These are phyloP conservation scores for Mucuna pruriens DNA, from an alignment of 306 rosid species.

Conservation along the genomic window DNA sequence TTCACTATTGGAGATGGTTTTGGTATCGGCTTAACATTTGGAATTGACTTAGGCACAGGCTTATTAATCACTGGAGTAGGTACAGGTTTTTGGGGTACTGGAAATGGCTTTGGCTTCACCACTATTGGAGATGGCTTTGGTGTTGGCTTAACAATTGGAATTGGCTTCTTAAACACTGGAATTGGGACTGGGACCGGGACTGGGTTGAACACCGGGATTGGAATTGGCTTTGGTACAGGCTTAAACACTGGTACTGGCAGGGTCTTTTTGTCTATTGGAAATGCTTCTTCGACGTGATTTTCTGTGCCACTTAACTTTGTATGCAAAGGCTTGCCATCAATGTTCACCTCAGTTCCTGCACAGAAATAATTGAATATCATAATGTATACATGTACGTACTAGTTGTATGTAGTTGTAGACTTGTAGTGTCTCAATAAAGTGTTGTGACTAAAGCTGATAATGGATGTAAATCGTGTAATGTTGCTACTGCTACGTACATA, in stretches of 20 bases:
- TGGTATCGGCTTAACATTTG: not conserved
- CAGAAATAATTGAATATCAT: not conserved
- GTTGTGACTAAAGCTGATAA: not conserved
- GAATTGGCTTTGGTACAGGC: not conserved
- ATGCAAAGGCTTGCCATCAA: not conserved
- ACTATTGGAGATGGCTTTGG: too few relatives aligned
- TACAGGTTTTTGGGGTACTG: not conserved
- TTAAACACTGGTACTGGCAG: not conserved
- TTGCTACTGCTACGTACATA: not conserved
- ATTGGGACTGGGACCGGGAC: not conserved
- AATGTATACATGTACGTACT: not conserved
- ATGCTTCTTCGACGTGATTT: not conserved
- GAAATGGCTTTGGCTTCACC: not conserved
- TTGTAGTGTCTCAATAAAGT: not conserved
- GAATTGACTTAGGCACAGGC: not conserved
- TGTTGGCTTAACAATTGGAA: too few relatives aligned
- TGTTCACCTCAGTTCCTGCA: not conserved
- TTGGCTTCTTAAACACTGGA: not conserved
- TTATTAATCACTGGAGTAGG: not conserved
- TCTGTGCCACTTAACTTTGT: not conserved
- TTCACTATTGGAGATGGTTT: not conserved
- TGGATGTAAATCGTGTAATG: not conserved
- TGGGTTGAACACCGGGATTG: not conserved
- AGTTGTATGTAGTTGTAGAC: not conserved
- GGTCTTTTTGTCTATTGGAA: not conserved